Evolutionary conservation across 345 rosid species (phyloP).

Genomic region (Sapria himalayana): DNA sequence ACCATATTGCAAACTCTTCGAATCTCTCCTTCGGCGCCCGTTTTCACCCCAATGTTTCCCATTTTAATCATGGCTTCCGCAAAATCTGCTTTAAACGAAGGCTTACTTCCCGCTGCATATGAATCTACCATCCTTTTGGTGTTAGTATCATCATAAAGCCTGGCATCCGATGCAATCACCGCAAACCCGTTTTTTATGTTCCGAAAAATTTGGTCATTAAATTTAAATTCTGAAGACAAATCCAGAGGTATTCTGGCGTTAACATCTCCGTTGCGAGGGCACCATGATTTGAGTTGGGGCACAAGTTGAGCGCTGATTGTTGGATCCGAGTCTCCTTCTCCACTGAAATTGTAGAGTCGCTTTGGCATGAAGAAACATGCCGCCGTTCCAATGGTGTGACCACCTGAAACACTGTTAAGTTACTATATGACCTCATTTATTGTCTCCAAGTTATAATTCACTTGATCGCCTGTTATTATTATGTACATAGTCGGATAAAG

Average conservation of each 20-base stretch:
- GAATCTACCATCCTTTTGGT: slow-evolving; percentile 32
- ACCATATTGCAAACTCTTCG: slow-evolving; percentile 35
- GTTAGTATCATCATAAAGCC: slow-evolving; percentile 32
- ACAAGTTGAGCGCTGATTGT: slow-evolving; percentile 26
- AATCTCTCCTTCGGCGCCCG: slow-evolving; percentile 40
- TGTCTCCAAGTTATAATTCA: no score
- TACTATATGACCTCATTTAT: slow-evolving; percentile 2
- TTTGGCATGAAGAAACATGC: slow-evolving; percentile 75
- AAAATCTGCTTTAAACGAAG: slow-evolving; percentile 36
- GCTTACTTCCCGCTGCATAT: slow-evolving; percentile 16
- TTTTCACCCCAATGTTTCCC: slow-evolving; percentile 52
- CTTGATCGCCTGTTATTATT: no score
- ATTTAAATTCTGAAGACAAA: slow-evolving; percentile 20
- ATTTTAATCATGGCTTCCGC: slow-evolving; percentile 37
- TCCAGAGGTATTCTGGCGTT: slow-evolving; percentile 38
- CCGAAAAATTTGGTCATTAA: slow-evolving; percentile 36
- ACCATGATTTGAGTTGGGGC: slow-evolving; percentile 18
- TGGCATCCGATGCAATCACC: slow-evolving; percentile 53
- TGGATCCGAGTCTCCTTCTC: slow-evolving; percentile 36
- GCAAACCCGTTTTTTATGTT: slow-evolving; percentile 51
- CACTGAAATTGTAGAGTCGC: slow-evolving; percentile 38
- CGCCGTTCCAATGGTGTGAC: slow-evolving; percentile 67
- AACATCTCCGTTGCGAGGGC: slow-evolving; percentile 41
- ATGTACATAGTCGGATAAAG: no score
- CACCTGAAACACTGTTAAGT: slow-evolving; percentile 20